Base-by-base conservation (phyloP, 306 rosid species). In the Quercus berberidifolia region DNA sequence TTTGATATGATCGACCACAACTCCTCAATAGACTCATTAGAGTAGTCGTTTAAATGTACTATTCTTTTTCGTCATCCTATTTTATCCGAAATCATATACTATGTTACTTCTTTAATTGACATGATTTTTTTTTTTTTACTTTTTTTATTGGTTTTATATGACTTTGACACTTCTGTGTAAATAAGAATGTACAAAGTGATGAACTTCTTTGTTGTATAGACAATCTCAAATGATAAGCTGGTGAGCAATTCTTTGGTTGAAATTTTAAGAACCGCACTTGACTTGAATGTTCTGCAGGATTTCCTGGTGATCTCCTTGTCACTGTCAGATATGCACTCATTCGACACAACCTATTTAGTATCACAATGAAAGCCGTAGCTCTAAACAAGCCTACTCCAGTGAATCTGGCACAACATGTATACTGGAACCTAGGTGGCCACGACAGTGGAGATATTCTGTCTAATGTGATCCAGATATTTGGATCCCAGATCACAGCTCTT, bases 341-440 rank as follows among this genome's bases (percentile, higher is more conserved):
- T 1, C 88, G 85, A 21, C 71, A 86, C 78, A 78, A 81, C 68
- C 52, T 82, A 59, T 69, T 92, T 88, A 79, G 74, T 2, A 73
- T 92, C 30, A 62, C 69, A 10, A 86, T 94, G 97, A 83, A 80
- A 81, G 97, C 95, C 49, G 83, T 75, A 83, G 94, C 97, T 26
- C 85, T 92, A 4, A 90, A 91, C 92, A 94, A 92, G 83, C 81
- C 93, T 2, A 94, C 97, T 1, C 98, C 98, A 3, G 95, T 94
- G 78, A 94, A 87, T 82, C 81, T 94, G 20, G 95, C 91, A 2
- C 90, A 91, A 76, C 99, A 91, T 59, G 81, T 86, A 1, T 94
- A 88, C 55, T 94, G 99, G 99, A 94, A 91, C 87, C 83, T 94
- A 3, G 97, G 97, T 5, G 88, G 90, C 52, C 95, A 94, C 59